Percentiles rank a stretch among this genome's conserved stretches.
phyloP scores from a whole-genome alignment of 495 filamentous ascomycete genomes.

The Trichoderma erinaceum region DNA sequence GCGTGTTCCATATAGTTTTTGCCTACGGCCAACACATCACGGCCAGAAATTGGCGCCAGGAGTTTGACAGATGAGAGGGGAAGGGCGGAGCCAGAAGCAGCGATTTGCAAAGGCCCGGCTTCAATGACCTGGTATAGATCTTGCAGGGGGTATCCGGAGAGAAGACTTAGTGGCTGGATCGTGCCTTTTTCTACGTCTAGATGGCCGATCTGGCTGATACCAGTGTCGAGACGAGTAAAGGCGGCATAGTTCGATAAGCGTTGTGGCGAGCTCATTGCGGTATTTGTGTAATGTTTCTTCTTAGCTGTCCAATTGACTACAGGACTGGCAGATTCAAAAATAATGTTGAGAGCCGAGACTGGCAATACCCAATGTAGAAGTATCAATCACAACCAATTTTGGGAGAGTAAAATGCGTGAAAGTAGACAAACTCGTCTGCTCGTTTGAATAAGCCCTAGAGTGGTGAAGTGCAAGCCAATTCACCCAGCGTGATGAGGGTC shows the following conservation, averaged over 20 bases:
- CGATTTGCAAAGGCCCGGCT: slow-evolving; percentile 29
- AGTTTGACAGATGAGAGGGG: slow-evolving; percentile 34
- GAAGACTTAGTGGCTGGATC: slow-evolving; percentile 44
- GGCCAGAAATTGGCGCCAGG: slow-evolving; percentile 41
- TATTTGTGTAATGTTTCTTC: background rate
- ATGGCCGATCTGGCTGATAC: slow-evolving; percentile 40
- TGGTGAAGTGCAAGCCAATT: too few species aligned
- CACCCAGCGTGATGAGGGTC: background rate
- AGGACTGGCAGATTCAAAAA: too few species aligned
- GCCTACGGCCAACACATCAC: slow-evolving; percentile 49
- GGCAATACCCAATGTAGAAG: too few species aligned
- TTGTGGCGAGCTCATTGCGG: background rate
- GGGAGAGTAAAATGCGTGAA: too few species aligned
- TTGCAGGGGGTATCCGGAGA: slow-evolving; percentile 41
- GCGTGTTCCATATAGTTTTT: slow-evolving; percentile 53
- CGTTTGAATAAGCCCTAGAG: too few species aligned
- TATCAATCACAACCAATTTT: too few species aligned
- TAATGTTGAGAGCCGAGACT: too few species aligned
- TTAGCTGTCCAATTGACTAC: too few species aligned
- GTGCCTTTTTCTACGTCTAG: slow-evolving; percentile 33
- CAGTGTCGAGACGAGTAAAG: slow-evolving; percentile 25
- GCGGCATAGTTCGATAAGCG: slow-evolving; percentile 25
- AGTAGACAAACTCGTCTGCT: too few species aligned
- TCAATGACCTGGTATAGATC: slow-evolving; percentile 49
- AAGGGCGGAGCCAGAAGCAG: slow-evolving; percentile 29